These are phyloP conservation scores for Nicotiana tomentosiformis DNA, from an alignment of 257 asterid genomes.

Conservation along the genomic window DNA sequence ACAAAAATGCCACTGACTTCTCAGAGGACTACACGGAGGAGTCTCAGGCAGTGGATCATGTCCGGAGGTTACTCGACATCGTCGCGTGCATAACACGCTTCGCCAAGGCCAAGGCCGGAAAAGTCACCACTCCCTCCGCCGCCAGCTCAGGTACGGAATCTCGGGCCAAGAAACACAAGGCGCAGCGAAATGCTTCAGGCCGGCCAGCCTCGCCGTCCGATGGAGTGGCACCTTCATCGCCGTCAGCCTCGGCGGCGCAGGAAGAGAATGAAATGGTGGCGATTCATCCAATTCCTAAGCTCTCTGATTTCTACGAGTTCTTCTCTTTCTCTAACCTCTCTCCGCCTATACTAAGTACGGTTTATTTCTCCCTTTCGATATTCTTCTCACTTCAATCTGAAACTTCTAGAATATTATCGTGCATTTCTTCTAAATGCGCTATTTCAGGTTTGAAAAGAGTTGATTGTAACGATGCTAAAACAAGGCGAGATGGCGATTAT, in stretches of 20 bases:
- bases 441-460: conserved; percentile 62
- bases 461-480: conserved; percentile 45
- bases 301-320: conserved; percentile 94
- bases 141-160: conserved; percentile 27
- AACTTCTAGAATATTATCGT: background rate
- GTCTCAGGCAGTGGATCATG: conserved; percentile 73
- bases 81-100: conserved; percentile 97
- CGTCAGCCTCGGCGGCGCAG: conserved; percentile 49
- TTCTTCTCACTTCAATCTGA: background rate
- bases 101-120: conserved; percentile 55
- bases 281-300: conserved; percentile 94
- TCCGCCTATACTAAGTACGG: conserved; percentile 87
- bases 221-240: conserved; percentile 31
- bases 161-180: conserved; percentile 45
- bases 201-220: conserved; percentile 35
- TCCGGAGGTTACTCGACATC: conserved; percentile 87
- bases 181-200: conserved; percentile 33
- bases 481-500: conserved; percentile 61
- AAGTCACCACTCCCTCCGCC: conserved; percentile 9
- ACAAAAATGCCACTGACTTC: conserved; percentile 42
- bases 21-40: conserved; percentile 84
- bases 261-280: conserved; percentile 88
- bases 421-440: background rate
- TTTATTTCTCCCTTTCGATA: background rate
- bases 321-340: conserved; percentile 78